phyloP scores from a whole-genome alignment of 345 rosid species.

The Streptanthus diversifolius region DNA sequence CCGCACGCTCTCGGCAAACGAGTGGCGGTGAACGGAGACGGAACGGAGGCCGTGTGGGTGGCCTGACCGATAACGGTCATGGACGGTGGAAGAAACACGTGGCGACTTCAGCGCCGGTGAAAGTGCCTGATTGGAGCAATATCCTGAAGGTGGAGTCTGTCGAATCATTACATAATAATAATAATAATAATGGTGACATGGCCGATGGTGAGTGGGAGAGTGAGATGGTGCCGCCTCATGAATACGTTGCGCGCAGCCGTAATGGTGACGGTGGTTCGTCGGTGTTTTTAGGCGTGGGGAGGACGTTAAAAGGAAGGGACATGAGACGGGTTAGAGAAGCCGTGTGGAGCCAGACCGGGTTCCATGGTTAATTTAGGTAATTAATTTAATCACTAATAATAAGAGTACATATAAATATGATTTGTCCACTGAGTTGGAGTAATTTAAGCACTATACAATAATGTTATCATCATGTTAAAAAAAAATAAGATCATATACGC shows the following conservation, averaged over 20 bases:
- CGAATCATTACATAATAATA: conserved; percentile 47
- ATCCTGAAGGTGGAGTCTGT: conserved; percentile 57
- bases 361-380: conserved; percentile 49
- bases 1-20: conserved; percentile 16
- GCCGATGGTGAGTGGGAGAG: conserved; percentile 40
- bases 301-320: conserved; percentile 92
- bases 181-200: conserved; percentile 45
- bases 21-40: background rate
- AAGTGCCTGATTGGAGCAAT: conserved; percentile 89
- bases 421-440: background rate
- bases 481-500: no score
- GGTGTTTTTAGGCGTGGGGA: conserved; percentile 77
- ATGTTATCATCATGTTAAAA: background rate
- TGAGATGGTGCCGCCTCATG: conserved; percentile 87
- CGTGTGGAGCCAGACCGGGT: conserved; percentile 90
- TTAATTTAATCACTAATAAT: conserved; percentile 19
- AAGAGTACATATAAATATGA: background rate
- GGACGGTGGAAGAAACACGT: conserved; percentile 37
- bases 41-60: background rate
- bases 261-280: conserved; percentile 52
- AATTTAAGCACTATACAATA: background rate
- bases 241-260: conserved; percentile 69
- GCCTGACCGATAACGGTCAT: conserved; percentile 30
- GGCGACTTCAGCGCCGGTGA: conserved; percentile 78
- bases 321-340: conserved; percentile 88